Evolutionary conservation across 2,329 filamentous ascomycete species (phyloP), one percentile per base, ranked within the genome.

Genomic region (Cytospora paraplurivora): DNA sequence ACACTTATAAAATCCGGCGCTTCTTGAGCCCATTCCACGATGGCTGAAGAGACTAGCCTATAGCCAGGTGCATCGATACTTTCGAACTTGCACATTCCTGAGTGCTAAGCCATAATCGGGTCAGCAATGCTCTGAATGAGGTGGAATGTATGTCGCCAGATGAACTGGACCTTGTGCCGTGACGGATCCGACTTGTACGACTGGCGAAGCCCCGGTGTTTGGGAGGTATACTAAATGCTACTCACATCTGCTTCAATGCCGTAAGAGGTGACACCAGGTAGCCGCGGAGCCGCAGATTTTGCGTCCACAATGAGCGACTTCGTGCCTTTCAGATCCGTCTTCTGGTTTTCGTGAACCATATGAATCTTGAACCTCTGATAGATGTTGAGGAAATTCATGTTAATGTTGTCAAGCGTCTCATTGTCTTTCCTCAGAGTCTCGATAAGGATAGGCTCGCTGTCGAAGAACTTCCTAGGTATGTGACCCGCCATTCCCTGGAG

Each of bases 281-380:
- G 77, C 61, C 85, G 84, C 0, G 90, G 90, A 19, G 87, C 84
- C 1, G 90, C 90, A 1, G 89, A 92, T 54, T 79, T 79, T 60
- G 89, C 81, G 64, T 92, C 88, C 3, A 93, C 90, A 44, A 93
- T 49, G 49, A 70, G 77, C 53, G 69, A 79, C 77, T 77, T 86
- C 0, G 85, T 85, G 2, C 85, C 86, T 68, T 84, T 88, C 41
- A 92, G 70, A 67, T 91, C 85, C 0, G 88, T 91, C 66, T 88
- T 88, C 68, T 88, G 85, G 53, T 87, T 88, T 71, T 93, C 90
- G 62, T 92, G 89, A 44, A 87, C 90, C 82, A 92, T 91, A 70
- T 90, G 89, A 57, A 93, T 86, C 67, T 86, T 83, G 71, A 91
- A 92, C 1, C 86, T 82, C 62, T 86, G 83, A 67, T 90, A 87